Conservation (phyloP, 225 moss, liverwort and hornwort genomes). For the Polytrichum commune region DNA sequence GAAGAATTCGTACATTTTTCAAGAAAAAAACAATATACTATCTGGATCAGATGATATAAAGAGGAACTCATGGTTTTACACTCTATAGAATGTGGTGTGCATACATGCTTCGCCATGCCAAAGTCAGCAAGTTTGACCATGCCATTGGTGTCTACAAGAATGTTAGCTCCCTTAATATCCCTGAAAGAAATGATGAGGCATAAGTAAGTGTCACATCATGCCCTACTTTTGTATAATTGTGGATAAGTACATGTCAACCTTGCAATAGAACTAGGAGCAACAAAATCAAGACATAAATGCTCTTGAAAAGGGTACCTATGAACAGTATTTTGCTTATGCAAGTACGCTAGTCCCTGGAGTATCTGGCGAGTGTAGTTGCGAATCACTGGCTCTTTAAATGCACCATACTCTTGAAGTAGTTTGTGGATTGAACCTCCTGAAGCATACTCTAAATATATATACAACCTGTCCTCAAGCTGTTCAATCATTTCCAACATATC, state of each 20-base stretch:
- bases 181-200: constrained; percentile 26
- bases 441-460: constrained; percentile 99
- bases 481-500: constrained; percentile 10
- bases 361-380: constrained; percentile 97
- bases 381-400: constrained; percentile 90
- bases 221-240: too few species aligned
- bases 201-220: too few species aligned
- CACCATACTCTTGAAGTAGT: constrained; percentile 80
- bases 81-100: not conserved
- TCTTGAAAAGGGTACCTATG: constrained; percentile 64
- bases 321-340: constrained; percentile 84
- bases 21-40: too few species aligned
- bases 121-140: constrained; percentile 97
- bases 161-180: constrained; percentile 99
- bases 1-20: too few species aligned
- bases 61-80: too few species aligned
- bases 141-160: constrained; percentile 91
- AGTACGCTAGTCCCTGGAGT: constrained; percentile 80
- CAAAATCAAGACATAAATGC: too few species aligned
- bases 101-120: constrained; percentile 96
- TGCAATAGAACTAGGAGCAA: too few species aligned
- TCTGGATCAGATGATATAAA: too few species aligned
- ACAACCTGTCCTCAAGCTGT: constrained; percentile 93
- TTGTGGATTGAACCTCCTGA: constrained; percentile 99
- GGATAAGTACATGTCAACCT: too few species aligned